Evolutionary conservation across 208 protist genomes (phyloP).

Genomic region (Acanthamoeba castellanii): DNA sequence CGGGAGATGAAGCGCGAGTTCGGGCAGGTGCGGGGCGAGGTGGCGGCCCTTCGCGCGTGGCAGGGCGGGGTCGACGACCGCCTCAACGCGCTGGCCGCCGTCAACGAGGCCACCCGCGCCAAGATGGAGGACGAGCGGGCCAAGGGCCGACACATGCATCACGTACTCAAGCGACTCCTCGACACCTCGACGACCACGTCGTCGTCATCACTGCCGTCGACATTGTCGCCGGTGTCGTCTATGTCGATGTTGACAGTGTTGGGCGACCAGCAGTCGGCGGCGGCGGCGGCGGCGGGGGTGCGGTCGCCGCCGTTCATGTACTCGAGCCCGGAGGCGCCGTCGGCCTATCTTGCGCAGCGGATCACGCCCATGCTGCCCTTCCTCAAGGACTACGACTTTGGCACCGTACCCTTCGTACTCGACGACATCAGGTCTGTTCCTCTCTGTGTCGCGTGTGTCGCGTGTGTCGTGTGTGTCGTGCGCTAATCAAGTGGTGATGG

Average conservation of each 20-base stretch:
- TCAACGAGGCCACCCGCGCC: not conserved
- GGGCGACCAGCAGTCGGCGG: not conserved
- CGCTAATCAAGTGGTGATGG: not conserved
- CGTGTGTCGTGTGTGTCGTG: not conserved
- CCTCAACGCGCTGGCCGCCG: not conserved
- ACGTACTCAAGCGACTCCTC: not conserved
- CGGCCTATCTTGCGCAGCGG: not conserved
- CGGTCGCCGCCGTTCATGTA: not conserved
- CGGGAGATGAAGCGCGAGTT: slow-evolving; percentile 1
- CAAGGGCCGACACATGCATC: not conserved
- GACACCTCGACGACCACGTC: not conserved
- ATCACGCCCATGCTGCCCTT: not conserved
- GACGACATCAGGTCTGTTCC: not conserved
- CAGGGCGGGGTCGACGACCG: not conserved
- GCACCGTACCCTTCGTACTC: not conserved
- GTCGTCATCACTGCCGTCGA: not conserved
- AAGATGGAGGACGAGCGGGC: not conserved
- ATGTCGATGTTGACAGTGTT: not conserved
- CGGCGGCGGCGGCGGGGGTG: no score
- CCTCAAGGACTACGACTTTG: slow-evolving; percentile 4
- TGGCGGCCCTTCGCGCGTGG: not conserved
- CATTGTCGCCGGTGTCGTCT: not conserved
- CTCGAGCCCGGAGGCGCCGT: not conserved
- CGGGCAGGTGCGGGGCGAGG: not conserved
- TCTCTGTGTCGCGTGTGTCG: no score